Base-by-base conservation (phyloP, 257 asterid genomes). In the Vinca minor region DNA sequence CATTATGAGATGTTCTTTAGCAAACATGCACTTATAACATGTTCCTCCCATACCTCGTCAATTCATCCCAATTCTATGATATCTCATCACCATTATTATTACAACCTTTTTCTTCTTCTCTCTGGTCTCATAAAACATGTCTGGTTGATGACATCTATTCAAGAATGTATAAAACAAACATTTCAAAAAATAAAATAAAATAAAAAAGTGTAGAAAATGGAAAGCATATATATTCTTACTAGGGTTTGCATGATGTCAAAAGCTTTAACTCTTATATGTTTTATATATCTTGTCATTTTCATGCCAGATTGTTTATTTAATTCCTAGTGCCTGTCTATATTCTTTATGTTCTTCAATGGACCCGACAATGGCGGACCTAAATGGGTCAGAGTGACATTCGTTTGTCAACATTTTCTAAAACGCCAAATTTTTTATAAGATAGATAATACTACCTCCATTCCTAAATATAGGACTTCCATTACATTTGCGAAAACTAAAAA, bases 51-150 rank as follows among this genome's bases (percentile, higher is more conserved):
- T 63, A 45, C 64, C 67, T 38, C 44, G 59, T 64, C 39, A 45
- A 59, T n/a, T n/a, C n/a, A n/a, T n/a, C n/a, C n/a, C n/a, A n/a
- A 15, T 41, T 57, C 55, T 47, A 32, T 46, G n/a, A 34, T n/a
- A 34, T 34, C 32, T 59, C 48, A 61, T 63, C 74, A 70, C 65
- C 70, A n/a, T 63, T 57, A 23, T 54, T 70, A 29, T 34, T n/a
- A n/a, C n/a, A n/a, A 62, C 17, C 41, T 36, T 69, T 62, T 62
- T 48, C 18, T 26, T 42, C 62, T 21, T 10, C n/a, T n/a, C n/a
- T n/a, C n/a, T n/a, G n/a, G 21, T 34, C 41, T 31, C 8, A 38
- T 34, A 34, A 34, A 34, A 8, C 42, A 3, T 32, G 64, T 47
- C 28, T 26, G 56, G 18, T 20, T 32, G 32, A 15, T 28, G 64